phyloP scores from a whole-genome alignment of 495 filamentous ascomycete species.

The Rostrohypoxylon terebratum region DNA sequence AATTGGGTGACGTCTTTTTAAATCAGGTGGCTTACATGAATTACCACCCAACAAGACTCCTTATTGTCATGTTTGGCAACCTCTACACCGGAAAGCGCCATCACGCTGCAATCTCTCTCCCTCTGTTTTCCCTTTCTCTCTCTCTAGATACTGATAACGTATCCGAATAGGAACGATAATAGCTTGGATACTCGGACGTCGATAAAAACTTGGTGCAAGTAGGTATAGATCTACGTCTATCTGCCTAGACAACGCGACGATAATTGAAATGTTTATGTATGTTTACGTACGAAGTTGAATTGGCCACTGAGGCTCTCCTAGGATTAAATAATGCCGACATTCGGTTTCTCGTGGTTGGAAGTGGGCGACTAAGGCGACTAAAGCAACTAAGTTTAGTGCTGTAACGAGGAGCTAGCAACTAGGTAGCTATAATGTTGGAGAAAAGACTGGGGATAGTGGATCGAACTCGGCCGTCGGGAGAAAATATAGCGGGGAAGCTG shows the following conservation, averaged over 20 bases:
- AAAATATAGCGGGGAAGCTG: conserved; percentile 42
- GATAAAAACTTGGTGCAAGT: not conserved
- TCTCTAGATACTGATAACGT: conserved; percentile 9
- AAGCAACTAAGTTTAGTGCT: conserved; percentile 23
- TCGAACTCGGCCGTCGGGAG: conserved; percentile 41
- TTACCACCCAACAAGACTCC: conserved; percentile 82
- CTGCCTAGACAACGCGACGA: not conserved
- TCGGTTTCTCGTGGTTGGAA: conserved; percentile 27
- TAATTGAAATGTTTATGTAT: too few relatives aligned
- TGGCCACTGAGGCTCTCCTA: conserved; percentile 34
- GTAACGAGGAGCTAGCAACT: conserved; percentile 21
- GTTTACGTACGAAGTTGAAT: conserved; percentile 28
- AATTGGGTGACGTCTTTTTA: not conserved
- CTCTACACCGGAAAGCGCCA: conserved; percentile 69
- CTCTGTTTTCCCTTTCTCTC: too few relatives aligned
- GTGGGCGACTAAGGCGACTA: conserved; percentile 6
- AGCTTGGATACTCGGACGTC: not conserved
- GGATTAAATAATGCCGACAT: conserved; percentile 41
- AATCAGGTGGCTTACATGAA: conserved; percentile 65
- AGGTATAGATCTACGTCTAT: not conserved
- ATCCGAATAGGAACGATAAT: not conserved
- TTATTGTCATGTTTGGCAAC: conserved; percentile 74
- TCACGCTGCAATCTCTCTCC: conserved; percentile 34
- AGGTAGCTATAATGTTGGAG: conserved; percentile 27
- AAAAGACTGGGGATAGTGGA: conserved; percentile 40